Percentiles rank a stretch among this genome's conserved stretches.
Conservation (phyloP, 768 basidiomycete genomes). For the Mrakia blollopis region DNA sequence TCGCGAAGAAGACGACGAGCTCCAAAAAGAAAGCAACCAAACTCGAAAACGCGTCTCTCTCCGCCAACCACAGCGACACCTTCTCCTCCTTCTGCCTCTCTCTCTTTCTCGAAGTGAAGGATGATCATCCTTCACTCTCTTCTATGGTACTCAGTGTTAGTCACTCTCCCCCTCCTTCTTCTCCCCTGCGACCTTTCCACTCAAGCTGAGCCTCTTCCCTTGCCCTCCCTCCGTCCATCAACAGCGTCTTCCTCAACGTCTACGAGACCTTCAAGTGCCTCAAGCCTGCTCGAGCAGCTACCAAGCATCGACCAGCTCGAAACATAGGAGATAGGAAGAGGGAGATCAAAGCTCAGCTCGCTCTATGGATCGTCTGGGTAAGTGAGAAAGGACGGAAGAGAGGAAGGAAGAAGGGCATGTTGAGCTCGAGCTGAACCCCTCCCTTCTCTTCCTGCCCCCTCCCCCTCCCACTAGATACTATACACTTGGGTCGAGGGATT, state of each 20-base stretch:
- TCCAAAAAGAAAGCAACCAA: not conserved
- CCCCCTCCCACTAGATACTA: not conserved
- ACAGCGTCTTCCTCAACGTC: not conserved
- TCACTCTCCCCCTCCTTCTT: not conserved
- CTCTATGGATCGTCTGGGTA: slow-evolving; percentile 27
- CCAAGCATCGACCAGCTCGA: not conserved
- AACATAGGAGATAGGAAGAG: slow-evolving; percentile 1
- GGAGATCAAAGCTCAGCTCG: slow-evolving; percentile 11
- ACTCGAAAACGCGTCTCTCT: not conserved
- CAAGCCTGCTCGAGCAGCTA: slow-evolving; percentile 4
- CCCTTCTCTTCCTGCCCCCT: not conserved
- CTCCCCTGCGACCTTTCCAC: not conserved
- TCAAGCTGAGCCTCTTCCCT: not conserved
- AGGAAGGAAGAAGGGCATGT: not conserved
- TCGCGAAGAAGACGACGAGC: too few species aligned
- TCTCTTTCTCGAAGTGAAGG: not conserved
- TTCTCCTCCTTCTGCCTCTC: not conserved
- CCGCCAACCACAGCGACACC: not conserved
- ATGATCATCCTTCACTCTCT: not conserved
- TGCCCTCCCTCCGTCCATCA: too few species aligned
- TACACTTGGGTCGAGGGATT: slow-evolving; percentile 2
- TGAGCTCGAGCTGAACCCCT: not conserved
- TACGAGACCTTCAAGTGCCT: slow-evolving; percentile 18
- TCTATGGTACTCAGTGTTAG: slow-evolving; percentile 20
- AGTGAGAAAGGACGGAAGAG: not conserved